phyloP scores from a whole-genome alignment of 192 early-diverging fungal genomes.

The Rhizoclosmatium globosum region DNA sequence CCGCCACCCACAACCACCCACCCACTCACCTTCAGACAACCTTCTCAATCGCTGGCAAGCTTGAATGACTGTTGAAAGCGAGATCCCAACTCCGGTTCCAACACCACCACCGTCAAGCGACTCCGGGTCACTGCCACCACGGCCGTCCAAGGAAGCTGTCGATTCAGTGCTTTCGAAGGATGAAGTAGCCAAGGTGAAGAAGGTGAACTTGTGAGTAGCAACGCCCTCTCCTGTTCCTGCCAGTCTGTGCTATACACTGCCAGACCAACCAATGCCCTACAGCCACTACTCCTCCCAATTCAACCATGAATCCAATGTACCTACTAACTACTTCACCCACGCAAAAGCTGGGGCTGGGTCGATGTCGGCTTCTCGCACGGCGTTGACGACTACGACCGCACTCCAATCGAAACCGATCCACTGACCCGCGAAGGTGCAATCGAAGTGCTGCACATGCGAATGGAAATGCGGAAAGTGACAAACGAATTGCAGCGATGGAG shows the following conservation, averaged over 20 bases:
- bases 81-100: no score
- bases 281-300: neutral
- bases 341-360: slow-evolving; percentile 33
- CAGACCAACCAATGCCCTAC: neutral
- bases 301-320: neutral
- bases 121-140: neutral
- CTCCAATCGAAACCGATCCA: slow-evolving; percentile 35
- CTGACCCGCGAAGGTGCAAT: slow-evolving; percentile 34
- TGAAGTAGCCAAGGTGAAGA: slow-evolving; percentile 22
- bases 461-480: slow-evolving; percentile 35
- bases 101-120: no score
- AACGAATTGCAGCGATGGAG: slow-evolving; percentile 26
- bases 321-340: neutral
- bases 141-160: slow-evolving; percentile 3
- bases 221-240: neutral
- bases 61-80: no score
- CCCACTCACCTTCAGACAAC: no score
- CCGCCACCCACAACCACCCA: no score
- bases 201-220: slow-evolving; percentile 32
- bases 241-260: neutral
- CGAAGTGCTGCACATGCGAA: slow-evolving; percentile 33
- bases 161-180: neutral
- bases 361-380: slow-evolving; percentile 39
- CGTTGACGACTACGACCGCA: slow-evolving; percentile 37
- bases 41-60: no score